Percentiles rank a stretch among this genome's conserved stretches.
These are phyloP conservation scores for Tolypocladium capitatum DNA, from an alignment of 2,329 filamentous ascomycete genomes.

Conservation along the genomic window DNA sequence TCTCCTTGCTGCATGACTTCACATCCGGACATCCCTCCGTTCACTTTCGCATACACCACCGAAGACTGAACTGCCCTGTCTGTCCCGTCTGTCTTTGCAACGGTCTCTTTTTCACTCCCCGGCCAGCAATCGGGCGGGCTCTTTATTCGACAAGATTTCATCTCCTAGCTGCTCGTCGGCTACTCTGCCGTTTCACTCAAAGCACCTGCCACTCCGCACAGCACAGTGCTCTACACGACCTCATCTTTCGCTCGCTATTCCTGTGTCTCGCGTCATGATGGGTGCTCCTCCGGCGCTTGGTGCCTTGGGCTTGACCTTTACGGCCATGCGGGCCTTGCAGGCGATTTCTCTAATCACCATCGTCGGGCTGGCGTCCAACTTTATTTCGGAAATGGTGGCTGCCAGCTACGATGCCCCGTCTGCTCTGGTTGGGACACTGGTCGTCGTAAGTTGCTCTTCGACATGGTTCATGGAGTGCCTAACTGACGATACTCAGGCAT, in stretches of 20 bases:
- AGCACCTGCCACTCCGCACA: slow-evolving; percentile 28
- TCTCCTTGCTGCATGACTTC: slow-evolving; percentile 4
- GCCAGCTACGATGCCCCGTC: slow-evolving; percentile 52
- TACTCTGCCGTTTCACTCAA: slow-evolving; percentile 26
- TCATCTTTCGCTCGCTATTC: slow-evolving; percentile 28
- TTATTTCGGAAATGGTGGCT: slow-evolving; percentile 62
- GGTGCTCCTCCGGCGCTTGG: slow-evolving; percentile 42
- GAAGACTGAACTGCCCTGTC: background rate
- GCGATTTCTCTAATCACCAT: slow-evolving; percentile 59
- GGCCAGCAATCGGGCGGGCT: slow-evolving; percentile 1
- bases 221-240: slow-evolving; percentile 23
- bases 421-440: slow-evolving; percentile 65
- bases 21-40: background rate
- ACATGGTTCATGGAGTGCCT: background rate
- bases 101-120: slow-evolving; percentile 1
- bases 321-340: slow-evolving; percentile 58
- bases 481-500: slow-evolving; percentile 39
- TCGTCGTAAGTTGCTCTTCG: slow-evolving; percentile 50
- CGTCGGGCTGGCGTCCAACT: slow-evolving; percentile 70
- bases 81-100: background rate
- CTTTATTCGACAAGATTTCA: slow-evolving; percentile 17
- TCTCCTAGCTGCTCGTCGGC: slow-evolving; percentile 15
- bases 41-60: background rate
- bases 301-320: slow-evolving; percentile 67
- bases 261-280: slow-evolving; percentile 23